Percentiles rank a stretch among this genome's conserved stretches.
phyloP scores from a whole-genome alignment of 768 basidiomycete genomes.

The Russula sp. region DNA sequence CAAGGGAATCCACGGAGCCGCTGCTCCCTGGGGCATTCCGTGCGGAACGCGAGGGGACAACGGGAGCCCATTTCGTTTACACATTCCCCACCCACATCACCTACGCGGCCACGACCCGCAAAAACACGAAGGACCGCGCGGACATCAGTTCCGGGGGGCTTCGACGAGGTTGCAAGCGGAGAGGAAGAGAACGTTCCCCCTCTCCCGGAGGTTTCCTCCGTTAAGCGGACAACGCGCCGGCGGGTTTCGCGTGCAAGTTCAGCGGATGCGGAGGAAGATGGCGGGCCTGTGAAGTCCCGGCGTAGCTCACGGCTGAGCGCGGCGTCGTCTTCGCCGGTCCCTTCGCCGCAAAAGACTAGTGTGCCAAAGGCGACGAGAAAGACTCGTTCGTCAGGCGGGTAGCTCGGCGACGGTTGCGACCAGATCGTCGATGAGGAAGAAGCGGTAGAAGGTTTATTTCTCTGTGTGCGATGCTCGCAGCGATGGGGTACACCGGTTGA shows the following conservation, averaged over 20 bases:
- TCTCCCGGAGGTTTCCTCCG: background rate
- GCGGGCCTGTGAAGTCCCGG: background rate
- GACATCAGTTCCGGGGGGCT: constrained; percentile 8
- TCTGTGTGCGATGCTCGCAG: too few species aligned
- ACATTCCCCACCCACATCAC: constrained; percentile 9
- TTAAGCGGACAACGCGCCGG: too few species aligned
- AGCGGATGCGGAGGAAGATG: too few species aligned
- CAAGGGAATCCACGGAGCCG: background rate
- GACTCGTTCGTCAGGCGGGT: too few species aligned
- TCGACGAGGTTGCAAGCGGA: background rate
- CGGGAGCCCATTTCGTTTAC: background rate
- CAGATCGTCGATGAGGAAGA: too few species aligned
- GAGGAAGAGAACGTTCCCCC: constrained; percentile 22
- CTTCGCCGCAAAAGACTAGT: background rate
- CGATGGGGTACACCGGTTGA: too few species aligned
- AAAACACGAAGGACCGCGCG: constrained; percentile 16
- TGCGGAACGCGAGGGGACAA: background rate
- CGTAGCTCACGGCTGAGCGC: constrained; percentile 23
- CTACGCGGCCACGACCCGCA: background rate
- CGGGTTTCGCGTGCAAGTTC: too few species aligned
- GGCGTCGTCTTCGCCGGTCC: constrained; percentile 20
- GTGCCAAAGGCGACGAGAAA: too few species aligned
- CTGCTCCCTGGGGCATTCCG: constrained; percentile 9
- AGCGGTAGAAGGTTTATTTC: too few species aligned
- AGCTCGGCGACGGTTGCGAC: too few species aligned